A percentile compares a stretch with the other conserved stretches of the same genome.
Conservation (phyloP, 768 basidiomycete species). For the Trametes elegans region DNA sequence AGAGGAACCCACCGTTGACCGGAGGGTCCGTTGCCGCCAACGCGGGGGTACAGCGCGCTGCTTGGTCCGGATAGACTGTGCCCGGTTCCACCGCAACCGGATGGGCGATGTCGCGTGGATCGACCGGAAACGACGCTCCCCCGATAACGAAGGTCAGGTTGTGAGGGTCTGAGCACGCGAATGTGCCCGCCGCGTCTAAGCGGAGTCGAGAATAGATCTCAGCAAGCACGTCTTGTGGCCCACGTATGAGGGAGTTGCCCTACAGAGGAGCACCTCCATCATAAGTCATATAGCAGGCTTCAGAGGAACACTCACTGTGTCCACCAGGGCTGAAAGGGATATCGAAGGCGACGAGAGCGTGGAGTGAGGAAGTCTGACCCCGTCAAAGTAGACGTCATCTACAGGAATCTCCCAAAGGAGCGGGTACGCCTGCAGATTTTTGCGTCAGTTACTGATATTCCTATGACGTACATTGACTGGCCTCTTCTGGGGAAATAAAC, state of each 20-base stretch:
- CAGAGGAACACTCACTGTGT: constrained; percentile 48
- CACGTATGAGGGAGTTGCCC: constrained; percentile 79
- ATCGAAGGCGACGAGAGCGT: constrained; percentile 46
- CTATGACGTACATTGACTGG: constrained; percentile 22
- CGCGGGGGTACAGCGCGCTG: constrained; percentile 49
- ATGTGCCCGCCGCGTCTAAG: constrained; percentile 31
- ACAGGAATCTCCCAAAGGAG: constrained; percentile 64
- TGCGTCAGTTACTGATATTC: too few relatives aligned
- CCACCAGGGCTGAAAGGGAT: constrained; percentile 61
- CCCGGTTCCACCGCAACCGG: constrained; percentile 34
- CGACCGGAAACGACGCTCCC: constrained; percentile 67
- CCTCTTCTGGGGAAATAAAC: constrained; percentile 58
- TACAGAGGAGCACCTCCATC: constrained; percentile 25
- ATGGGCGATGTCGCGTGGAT: constrained; percentile 67
- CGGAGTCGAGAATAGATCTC: constrained; percentile 45
- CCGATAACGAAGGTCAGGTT: constrained; percentile 66
- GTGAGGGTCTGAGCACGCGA: constrained; percentile 61
- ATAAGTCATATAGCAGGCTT: not conserved
- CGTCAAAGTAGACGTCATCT: constrained; percentile 73
- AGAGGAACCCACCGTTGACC: constrained; percentile 50
- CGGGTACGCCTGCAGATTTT: constrained; percentile 27
- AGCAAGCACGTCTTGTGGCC: constrained; percentile 62
- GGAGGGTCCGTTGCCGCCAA: constrained; percentile 66
- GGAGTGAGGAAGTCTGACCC: constrained; percentile 56
- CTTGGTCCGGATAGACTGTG: constrained; percentile 27